Evolutionary conservation across 139 green algal genomes (phyloP).

Genomic region (Haematococcus lacustris): DNA sequence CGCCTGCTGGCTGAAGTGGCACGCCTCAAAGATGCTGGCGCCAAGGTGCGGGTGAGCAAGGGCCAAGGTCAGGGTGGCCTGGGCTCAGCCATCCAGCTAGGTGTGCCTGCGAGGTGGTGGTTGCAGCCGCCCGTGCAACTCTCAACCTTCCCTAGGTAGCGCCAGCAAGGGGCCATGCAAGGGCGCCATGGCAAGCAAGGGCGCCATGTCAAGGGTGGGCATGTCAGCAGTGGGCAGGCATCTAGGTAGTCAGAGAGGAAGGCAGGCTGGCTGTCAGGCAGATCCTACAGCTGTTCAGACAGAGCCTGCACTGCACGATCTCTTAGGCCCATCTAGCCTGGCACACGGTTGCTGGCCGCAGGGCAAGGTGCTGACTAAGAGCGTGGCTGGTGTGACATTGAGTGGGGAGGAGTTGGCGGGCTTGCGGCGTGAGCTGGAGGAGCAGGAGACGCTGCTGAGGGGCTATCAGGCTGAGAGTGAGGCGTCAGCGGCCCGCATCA

Average conservation of each 20-base stretch:
- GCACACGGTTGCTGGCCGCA: background rate
- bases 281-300: background rate
- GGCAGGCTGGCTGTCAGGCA: background rate
- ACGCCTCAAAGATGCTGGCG: background rate
- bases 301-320: background rate
- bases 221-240: background rate
- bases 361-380: background rate
- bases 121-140: background rate
- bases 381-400: background rate
- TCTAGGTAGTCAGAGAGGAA: background rate
- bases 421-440: constrained; percentile 39
- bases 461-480: constrained; percentile 56
- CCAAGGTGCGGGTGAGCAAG: background rate
- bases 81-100: background rate
- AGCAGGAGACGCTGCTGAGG: constrained; percentile 47
- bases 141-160: no score
- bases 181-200: no score
- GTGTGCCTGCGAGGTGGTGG: background rate
- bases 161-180: no score
- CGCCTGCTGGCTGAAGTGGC: background rate
- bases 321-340: background rate
- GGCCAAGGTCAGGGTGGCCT: background rate
- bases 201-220: no score
- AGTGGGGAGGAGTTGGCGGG: constrained; percentile 31
- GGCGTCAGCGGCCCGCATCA: constrained; percentile 36